These are phyloP conservation scores for Xylaria sp. DNA, from an alignment of 2,329 filamentous ascomycete species.

Conservation along the genomic window DNA sequence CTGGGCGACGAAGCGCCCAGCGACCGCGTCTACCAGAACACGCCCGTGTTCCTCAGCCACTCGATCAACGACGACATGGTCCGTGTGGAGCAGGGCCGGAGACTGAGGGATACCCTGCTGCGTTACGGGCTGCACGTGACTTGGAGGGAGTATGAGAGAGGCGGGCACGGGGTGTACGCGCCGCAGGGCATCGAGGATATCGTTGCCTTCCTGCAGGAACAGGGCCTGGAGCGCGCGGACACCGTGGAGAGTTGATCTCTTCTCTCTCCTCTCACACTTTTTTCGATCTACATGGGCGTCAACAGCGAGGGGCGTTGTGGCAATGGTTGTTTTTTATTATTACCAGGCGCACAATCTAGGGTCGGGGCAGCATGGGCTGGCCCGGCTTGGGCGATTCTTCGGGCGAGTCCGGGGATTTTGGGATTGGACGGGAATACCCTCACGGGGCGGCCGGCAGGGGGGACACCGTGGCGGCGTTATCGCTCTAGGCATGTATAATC, in stretches of 20 bases:
- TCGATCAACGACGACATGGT: slow-evolving; percentile 48
- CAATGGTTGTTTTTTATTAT: too few relatives aligned
- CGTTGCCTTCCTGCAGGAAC: slow-evolving; percentile 36
- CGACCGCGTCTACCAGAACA: slow-evolving; percentile 40
- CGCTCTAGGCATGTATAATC: too few relatives aligned
- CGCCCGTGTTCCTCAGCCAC: slow-evolving; percentile 50
- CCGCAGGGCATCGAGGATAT: slow-evolving; percentile 47
- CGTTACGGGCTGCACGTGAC: slow-evolving; percentile 43
- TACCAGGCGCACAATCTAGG: too few relatives aligned
- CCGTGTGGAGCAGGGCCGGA: slow-evolving; percentile 40
- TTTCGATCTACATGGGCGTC: not conserved
- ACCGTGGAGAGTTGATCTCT: not conserved
- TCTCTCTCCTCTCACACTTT: not conserved
- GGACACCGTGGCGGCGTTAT: too few relatives aligned
- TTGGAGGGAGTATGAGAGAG: slow-evolving; percentile 46
- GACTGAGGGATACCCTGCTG: slow-evolving; percentile 39
- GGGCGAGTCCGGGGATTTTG: not conserved
- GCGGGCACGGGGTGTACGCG: slow-evolving; percentile 49
- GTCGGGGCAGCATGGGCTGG: too few relatives aligned
- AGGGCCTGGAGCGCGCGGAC: slow-evolving; percentile 5
- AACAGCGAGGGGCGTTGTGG: not conserved
- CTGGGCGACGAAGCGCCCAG: slow-evolving; percentile 22
- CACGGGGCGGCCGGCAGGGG: not conserved
- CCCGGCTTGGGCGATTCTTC: not conserved
- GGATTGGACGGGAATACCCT: not conserved